Base-by-base conservation (phyloP, 2,329 filamentous ascomycete genomes). In the Boeremia lycopersici region DNA sequence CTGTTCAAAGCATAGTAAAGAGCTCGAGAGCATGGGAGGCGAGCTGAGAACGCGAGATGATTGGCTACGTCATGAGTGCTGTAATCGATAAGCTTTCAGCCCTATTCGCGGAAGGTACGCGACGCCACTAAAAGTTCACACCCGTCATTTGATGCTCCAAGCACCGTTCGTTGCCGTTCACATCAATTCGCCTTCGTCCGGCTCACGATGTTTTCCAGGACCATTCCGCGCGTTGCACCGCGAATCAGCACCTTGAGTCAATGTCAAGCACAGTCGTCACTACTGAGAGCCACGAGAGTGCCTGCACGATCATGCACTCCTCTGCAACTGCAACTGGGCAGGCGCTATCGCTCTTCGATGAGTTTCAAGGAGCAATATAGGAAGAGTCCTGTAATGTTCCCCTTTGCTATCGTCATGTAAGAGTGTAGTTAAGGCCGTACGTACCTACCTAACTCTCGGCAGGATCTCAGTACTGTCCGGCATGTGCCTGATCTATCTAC, bases 401-500 rank as follows among this genome's bases (percentile, higher is more conserved):
- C 75, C 4, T 61, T 74, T 46, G 73, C 72, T 7, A 49, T 72
- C 15, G 60, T 67, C 29, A 57, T 59, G 72, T 73, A 61, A 26
- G 63, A 6, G 6, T 23, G 5, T 9, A 15, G 1, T 3, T 15
- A 19, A 6, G 12, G 2, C 2, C 10, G 7, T 13, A 11, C 35
- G 6, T 17, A 7, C 36, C 3, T n/a, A 28, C 45, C 62, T 67
- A 25, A 66, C 29, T 13, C 9, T 9, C 25, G 12, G 13, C 56
- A 74, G 71, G 47, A 76, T 81, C 35, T 50, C 78, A 45, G 60
- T 71, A 39, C 71, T 77, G 41, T 66, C 73, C n/a, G 73, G 67
- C 45, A 69, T 73, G 58, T 64, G 59, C 33, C 63, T 78, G 35
- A 60, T 76, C 51, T 81, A 77, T 64, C 73, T 77, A 44, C 79